These are phyloP conservation scores for Leptosphaerulina australis DNA, from an alignment of 2,329 filamentous ascomycete genomes.

Conservation along the genomic window DNA sequence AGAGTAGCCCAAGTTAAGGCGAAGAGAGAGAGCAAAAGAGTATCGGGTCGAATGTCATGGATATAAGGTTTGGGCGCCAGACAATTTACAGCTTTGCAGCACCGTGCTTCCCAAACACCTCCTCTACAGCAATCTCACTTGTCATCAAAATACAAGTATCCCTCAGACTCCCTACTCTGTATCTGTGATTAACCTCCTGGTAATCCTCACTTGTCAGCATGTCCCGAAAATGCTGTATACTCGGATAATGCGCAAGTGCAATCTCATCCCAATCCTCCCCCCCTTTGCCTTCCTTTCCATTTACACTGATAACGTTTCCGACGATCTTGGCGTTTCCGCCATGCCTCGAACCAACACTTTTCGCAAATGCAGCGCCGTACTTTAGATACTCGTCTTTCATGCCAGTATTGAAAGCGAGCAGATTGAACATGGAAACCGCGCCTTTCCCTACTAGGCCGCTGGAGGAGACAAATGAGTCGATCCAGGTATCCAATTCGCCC, in stretches of 20 bases:
- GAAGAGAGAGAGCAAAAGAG: too few species aligned
- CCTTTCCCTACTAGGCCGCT: conserved; percentile 35
- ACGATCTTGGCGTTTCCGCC: conserved; percentile 68
- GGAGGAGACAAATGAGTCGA: conserved; percentile 43
- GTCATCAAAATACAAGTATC: conserved; percentile 63
- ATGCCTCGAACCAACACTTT: conserved; percentile 57
- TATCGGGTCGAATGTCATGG: too few species aligned
- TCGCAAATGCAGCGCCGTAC: conserved; percentile 62
- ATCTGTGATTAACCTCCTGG: conserved; percentile 62
- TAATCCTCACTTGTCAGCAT: conserved; percentile 65
- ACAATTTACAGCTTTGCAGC: conserved; percentile 20
- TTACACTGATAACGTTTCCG: conserved; percentile 55
- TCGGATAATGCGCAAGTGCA: conserved; percentile 69
- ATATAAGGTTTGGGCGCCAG: too few species aligned
- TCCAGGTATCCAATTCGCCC: conserved; percentile 58
- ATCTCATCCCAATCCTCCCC: conserved; percentile 64
- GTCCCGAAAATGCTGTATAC: conserved; percentile 65
- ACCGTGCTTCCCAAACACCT: conserved; percentile 11
- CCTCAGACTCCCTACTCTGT: conserved; percentile 57
- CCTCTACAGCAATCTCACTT: conserved; percentile 54
- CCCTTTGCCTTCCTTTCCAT: conserved; percentile 6
- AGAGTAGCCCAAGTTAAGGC: too few species aligned
- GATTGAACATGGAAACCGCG: conserved; percentile 68
- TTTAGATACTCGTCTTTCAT: conserved; percentile 61
- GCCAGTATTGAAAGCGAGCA: conserved; percentile 62